Conservation (phyloP, 306 rosid species). For the Casuarina glauca region DNA sequence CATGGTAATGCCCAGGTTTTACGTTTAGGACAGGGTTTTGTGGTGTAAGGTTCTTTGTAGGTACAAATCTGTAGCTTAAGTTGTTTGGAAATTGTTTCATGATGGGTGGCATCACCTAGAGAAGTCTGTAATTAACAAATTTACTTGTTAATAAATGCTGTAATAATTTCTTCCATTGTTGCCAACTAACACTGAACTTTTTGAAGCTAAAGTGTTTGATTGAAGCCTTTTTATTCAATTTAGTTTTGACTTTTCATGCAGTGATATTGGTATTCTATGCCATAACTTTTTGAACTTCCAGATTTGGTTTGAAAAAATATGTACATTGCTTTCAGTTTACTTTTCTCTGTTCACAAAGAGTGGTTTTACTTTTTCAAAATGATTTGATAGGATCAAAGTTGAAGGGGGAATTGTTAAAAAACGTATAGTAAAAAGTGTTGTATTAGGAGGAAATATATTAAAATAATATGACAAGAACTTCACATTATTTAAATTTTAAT, state of each 20-base stretch:
- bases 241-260: neutral
- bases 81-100: conserved; percentile 17
- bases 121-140: conserved; percentile 27
- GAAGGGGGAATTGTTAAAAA: no score
- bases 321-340: no score
- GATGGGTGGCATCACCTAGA: conserved; percentile 1
- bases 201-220: neutral
- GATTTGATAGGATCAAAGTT: no score
- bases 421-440: no score
- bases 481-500: no score
- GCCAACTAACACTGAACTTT: neutral
- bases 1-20: conserved; percentile 96
- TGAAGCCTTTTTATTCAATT: neutral
- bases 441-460: no score
- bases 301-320: no score
- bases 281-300: neutral
- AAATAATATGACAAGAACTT: no score
- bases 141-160: conserved; percentile 22
- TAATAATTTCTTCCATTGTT: conserved; percentile 20
- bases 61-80: conserved; percentile 58
- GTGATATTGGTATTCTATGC: neutral
- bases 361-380: neutral
- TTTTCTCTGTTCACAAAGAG: neutral
- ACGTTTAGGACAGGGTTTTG: conserved; percentile 71
- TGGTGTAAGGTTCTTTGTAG: conserved; percentile 95